Conservation (phyloP, 371 early-diverging fungal genomes). For the Mucor racemosus region DNA sequence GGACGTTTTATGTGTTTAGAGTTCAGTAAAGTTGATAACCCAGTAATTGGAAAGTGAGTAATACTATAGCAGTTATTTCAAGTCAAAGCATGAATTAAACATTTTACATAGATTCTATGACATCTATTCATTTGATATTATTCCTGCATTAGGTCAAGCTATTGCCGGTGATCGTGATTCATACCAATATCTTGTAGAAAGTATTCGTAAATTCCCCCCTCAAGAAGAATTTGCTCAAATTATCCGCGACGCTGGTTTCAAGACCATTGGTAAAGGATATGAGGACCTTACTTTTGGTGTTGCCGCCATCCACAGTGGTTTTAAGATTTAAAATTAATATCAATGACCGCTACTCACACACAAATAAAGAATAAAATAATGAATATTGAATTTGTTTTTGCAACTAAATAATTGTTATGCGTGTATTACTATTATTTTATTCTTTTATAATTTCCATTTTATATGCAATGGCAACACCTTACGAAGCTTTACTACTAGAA, state of each 20-base stretch:
- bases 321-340: conserved; percentile 65
- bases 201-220: conserved; percentile 93
- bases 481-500: conserved; percentile 2
- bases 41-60: conserved; percentile 73
- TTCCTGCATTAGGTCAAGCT: conserved; percentile 87
- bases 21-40: conserved; percentile 91
- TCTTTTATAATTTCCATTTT: neutral
- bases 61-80: too few relatives aligned
- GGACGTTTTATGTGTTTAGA: conserved; percentile 96
- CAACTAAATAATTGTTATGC: too few relatives aligned
- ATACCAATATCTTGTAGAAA: conserved; percentile 98
- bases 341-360: neutral
- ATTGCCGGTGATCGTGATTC: conserved; percentile 92
- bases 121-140: conserved; percentile 91
- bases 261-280: conserved; percentile 86
- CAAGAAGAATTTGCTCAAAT: conserved; percentile 90
- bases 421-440: neutral
- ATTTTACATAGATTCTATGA: conserved; percentile 76
- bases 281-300: conserved; percentile 97
- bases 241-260: conserved; percentile 91
- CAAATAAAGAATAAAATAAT: neutral
- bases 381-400: too few relatives aligned
- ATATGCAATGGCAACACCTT: conserved; percentile 6
- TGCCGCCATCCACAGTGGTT: conserved; percentile 94
- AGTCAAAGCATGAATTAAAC: neutral